Evolutionary conservation across 306 rosid species (phyloP).

Genomic region (Quercus robur): DNA sequence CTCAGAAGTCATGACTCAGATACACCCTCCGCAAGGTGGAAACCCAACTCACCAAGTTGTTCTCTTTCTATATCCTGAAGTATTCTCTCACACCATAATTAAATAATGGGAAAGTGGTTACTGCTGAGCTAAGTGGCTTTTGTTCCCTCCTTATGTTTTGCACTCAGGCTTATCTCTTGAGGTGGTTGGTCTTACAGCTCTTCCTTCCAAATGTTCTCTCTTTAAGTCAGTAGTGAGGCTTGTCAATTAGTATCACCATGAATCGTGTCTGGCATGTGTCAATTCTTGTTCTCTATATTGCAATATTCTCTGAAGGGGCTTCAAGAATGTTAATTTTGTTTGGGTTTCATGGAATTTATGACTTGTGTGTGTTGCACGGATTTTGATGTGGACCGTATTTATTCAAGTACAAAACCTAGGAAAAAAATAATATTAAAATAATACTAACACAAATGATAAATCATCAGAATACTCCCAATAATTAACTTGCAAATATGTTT

Average conservation of each 20-base stretch:
- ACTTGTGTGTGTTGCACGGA: too few relatives aligned
- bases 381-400: too few relatives aligned
- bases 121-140: not conserved
- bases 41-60: conserved; percentile 12
- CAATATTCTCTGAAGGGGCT: conserved; percentile 26
- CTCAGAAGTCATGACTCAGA: not conserved
- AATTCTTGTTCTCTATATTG: conserved; percentile 22
- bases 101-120: not conserved
- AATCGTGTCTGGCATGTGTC: conserved; percentile 30
- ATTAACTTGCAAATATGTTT: not conserved
- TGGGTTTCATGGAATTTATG: too few relatives aligned
- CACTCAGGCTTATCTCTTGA: not conserved
- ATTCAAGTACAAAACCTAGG: too few relatives aligned
- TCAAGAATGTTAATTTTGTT: not conserved
- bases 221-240: not conserved
- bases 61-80: conserved; percentile 4
- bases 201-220: not conserved
- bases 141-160: conserved; percentile 6
- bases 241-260: conserved; percentile 15
- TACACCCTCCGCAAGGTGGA: conserved; percentile 15
- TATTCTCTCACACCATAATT: conserved; percentile 5
- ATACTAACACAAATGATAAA: too few relatives aligned
- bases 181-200: not conserved
- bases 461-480: too few relatives aligned
- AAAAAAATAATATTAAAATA: too few relatives aligned